Base-by-base conservation (phyloP, 2,329 filamentous ascomycete genomes). In the Colletotrichum sp. region DNA sequence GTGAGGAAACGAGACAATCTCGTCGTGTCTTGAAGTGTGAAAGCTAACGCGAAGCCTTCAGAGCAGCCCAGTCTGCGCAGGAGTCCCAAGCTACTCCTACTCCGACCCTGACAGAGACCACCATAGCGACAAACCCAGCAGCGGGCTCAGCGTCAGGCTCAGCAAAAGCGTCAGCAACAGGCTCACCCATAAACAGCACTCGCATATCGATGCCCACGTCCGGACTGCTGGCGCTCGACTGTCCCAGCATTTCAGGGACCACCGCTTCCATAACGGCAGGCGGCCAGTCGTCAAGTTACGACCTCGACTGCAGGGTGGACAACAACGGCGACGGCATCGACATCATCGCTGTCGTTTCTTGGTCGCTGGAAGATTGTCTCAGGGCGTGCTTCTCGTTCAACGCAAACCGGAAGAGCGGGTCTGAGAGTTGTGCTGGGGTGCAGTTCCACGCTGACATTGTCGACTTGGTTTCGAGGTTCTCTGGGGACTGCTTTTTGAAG, bases 21-120 rank as follows among this genome's bases (percentile, higher is more conserved):
- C 9, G 18, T 48, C 18, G 18, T 6, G 9, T 12, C 12, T 0
- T 4, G 6, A 12, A n/a, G 6, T 48, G 8, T 1, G 9, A 4
- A 48, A n/a, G 38, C 38, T 48, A 12, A 2, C 3, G 9, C 12
- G 4, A 48, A 48, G 38, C 38, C 6, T 48, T 3, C 38, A 48
- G 38, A 9, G 18, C 0, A 1, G 38, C 38, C 38, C 38, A 12
- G 9, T 6, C 38, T 48, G 38, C 38, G 6, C 3, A n/a, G 12
- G 18, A 48, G 9, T 48, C 38, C 18, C 38, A 48, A 6, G 9
- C 38, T 48, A n/a, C 38, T 48, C 18, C 5, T 48, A 48, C 18
- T n/a, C 38, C 38, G 3, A 48, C 18, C 38, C 38, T 12, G 18
- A 48, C 9, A 48, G 38, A 48, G 9, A 21, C 18, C 18, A 48